phyloP scores from a whole-genome alignment of 208 protist species.

The Trypanosoma vivax region DNA sequence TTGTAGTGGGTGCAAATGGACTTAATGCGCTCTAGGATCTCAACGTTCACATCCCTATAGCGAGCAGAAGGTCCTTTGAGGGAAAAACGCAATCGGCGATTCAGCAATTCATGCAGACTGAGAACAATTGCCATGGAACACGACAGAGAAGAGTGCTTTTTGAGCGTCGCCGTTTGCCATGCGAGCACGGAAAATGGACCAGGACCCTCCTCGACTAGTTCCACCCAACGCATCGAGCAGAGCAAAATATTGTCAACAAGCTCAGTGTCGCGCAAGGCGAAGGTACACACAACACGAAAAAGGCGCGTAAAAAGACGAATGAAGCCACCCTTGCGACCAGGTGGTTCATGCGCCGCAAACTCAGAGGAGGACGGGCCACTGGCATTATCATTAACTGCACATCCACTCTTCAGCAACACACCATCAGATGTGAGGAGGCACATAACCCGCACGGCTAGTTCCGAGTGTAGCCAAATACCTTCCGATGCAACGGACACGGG shows the following conservation, averaged over 20 bases:
- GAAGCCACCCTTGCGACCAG: slow-evolving; percentile 48
- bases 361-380: slow-evolving; percentile 1
- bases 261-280: slow-evolving; percentile 40
- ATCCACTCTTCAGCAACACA: slow-evolving; percentile 35
- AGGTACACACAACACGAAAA: slow-evolving; percentile 47
- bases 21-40: slow-evolving; percentile 61
- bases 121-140: slow-evolving; percentile 59
- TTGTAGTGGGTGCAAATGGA: slow-evolving; percentile 53
- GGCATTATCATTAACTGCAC: slow-evolving; percentile 5
- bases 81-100: slow-evolving; percentile 48
- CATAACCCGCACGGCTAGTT: slow-evolving; percentile 59
- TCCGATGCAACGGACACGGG: slow-evolving; percentile 41
- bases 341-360: slow-evolving; percentile 3
- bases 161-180: slow-evolving; percentile 29
- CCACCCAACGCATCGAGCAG: slow-evolving; percentile 36
- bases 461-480: slow-evolving; percentile 65
- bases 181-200: slow-evolving; percentile 26
- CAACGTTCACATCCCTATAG: slow-evolving; percentile 35
- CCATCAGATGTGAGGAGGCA: slow-evolving; percentile 45
- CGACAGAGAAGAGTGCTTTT: slow-evolving; percentile 59
- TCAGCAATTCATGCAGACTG: slow-evolving; percentile 55
- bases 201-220: slow-evolving; percentile 35
- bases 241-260: slow-evolving; percentile 32
- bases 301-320: slow-evolving; percentile 75
- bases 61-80: slow-evolving; percentile 24